Conservation (phyloP, 1,139 yeast species). For the Sugiyamaella japonica region DNA sequence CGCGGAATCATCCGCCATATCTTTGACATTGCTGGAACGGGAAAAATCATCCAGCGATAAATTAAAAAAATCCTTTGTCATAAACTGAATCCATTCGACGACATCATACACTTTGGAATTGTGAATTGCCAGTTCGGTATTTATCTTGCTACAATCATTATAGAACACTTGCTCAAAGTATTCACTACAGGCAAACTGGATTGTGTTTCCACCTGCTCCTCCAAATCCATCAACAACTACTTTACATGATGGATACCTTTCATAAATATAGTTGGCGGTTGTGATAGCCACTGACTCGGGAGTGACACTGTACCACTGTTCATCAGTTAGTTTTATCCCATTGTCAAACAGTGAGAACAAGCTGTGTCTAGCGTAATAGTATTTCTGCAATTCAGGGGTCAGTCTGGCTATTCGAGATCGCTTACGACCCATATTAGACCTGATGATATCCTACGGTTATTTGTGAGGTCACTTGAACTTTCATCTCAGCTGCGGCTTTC, state of each 20-base stretch:
- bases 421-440: constrained; percentile 10
- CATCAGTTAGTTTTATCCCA: constrained; percentile 71
- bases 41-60: constrained; percentile 10
- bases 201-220: constrained; percentile 95
- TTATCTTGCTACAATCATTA: constrained; percentile 62
- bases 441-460: too few relatives aligned
- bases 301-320: constrained; percentile 89
- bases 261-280: constrained; percentile 56
- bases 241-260: constrained; percentile 51
- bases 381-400: constrained; percentile 40
- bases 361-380: constrained; percentile 59
- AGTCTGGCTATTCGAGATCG: neutral
- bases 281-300: constrained; percentile 70
- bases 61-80: constrained; percentile 31
- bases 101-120: constrained; percentile 75
- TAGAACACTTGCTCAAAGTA: constrained; percentile 50
- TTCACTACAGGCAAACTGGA: constrained; percentile 57
- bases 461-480: too few relatives aligned
- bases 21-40: neutral
- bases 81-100: constrained; percentile 36
- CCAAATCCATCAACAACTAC: constrained; percentile 70
- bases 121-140: constrained; percentile 64
- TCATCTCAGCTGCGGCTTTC: constrained; percentile 11
- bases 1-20: neutral
- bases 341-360: constrained; percentile 64